Conservation (phyloP, 2,329 filamentous ascomycete genomes). For the Chaetomium olivaceum region DNA sequence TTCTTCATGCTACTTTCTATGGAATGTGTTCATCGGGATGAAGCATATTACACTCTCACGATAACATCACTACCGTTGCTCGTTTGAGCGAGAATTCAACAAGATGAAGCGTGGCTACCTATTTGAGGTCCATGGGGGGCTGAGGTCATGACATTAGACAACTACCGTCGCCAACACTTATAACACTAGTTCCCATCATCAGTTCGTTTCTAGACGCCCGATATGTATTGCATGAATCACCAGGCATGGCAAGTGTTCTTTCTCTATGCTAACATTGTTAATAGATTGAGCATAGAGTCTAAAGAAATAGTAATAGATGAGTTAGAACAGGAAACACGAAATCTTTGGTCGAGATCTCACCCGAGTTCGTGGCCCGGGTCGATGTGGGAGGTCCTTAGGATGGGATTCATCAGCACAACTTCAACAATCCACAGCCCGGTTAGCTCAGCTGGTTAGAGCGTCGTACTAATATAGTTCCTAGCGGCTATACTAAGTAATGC, state of each 20-base stretch:
- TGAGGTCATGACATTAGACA: too few relatives aligned
- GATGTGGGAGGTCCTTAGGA: not conserved
- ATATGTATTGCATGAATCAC: too few relatives aligned
- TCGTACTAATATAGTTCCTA: slow-evolving; percentile 20
- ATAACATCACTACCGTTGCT: not conserved
- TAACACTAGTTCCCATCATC: too few relatives aligned
- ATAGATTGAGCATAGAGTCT: too few relatives aligned
- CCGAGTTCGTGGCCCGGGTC: too few relatives aligned
- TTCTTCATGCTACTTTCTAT: not conserved
- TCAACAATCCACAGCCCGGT: slow-evolving; percentile 11
- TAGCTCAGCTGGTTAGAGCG: slow-evolving; percentile 26
- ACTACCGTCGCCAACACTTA: too few relatives aligned
- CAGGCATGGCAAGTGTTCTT: too few relatives aligned
- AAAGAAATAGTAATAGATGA: too few relatives aligned
- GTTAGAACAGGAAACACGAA: too few relatives aligned
- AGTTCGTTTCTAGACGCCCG: too few relatives aligned
- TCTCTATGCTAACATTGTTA: too few relatives aligned
- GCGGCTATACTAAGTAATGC: slow-evolving; percentile 16
- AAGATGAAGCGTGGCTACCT: not conserved
- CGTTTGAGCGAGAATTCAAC: not conserved
- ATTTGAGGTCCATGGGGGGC: not conserved
- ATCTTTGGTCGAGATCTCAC: too few relatives aligned
- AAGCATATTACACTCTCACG: not conserved
- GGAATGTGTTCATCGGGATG: not conserved
- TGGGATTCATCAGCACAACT: not conserved